These are phyloP conservation scores for Metschnikowia corniflorae DNA, from an alignment of 805 yeast species.

Conservation along the genomic window DNA sequence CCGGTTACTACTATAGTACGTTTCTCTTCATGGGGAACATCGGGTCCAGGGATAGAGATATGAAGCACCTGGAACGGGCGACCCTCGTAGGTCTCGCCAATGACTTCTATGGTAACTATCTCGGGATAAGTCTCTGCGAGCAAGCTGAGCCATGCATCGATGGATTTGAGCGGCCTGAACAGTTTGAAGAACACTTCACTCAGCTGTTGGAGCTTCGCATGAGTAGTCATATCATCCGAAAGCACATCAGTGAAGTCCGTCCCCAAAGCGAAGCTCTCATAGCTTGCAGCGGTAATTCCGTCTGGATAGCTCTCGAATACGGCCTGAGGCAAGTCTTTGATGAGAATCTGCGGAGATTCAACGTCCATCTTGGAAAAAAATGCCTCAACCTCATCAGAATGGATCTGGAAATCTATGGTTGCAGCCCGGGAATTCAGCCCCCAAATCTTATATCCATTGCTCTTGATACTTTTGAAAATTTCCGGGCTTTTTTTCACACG, in stretches of 20 bases:
- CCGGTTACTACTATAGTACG: slow-evolving; percentile 74
- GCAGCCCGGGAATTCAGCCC: slow-evolving; percentile 35
- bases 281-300: slow-evolving; percentile 11
- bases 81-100: slow-evolving; percentile 77
- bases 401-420: slow-evolving; percentile 47
- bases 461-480: slow-evolving; percentile 17
- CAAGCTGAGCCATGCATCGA: slow-evolving; percentile 68
- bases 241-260: neutral
- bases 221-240: slow-evolving; percentile 6
- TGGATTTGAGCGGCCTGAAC: slow-evolving; percentile 63
- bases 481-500: slow-evolving; percentile 34
- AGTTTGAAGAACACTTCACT: slow-evolving; percentile 64
- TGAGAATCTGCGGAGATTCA: slow-evolving; percentile 37
- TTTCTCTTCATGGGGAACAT: slow-evolving; percentile 32
- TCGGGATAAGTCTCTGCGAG: slow-evolving; percentile 61
- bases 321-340: slow-evolving; percentile 55
- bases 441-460: slow-evolving; percentile 42
- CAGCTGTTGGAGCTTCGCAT: slow-evolving; percentile 9
- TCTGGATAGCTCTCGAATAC: slow-evolving; percentile 54
- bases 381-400: slow-evolving; percentile 12
- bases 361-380: slow-evolving; percentile 18
- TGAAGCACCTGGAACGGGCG: slow-evolving; percentile 66
- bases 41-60: slow-evolving; percentile 46
- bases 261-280: slow-evolving; percentile 46
- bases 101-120: slow-evolving; percentile 55